Conservation (phyloP, 2,329 filamentous ascomycete species). For the Orbilia ellipsospora region DNA sequence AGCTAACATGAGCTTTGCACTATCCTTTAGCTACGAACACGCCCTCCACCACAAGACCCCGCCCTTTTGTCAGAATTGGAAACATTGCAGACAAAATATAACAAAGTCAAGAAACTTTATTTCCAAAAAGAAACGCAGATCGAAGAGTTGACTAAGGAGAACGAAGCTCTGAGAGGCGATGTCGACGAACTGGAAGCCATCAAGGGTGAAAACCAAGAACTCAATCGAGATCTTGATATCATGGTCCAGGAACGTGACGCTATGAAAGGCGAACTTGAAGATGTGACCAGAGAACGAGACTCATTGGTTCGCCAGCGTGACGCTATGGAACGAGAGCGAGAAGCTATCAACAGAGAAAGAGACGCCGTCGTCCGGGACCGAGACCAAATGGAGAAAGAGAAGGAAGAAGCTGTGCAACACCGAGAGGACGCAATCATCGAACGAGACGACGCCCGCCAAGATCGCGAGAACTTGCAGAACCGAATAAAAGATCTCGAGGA, state of each 20-base stretch:
- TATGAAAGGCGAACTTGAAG: slow-evolving; percentile 18
- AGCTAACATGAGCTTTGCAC: too few species aligned
- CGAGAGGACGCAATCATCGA: slow-evolving; percentile 38
- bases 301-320: slow-evolving; percentile 33
- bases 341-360: slow-evolving; percentile 21
- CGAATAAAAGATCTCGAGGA: slow-evolving; percentile 51
- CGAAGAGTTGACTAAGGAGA: slow-evolving; percentile 47
- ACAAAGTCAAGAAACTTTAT: slow-evolving; percentile 55
- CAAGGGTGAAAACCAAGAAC: slow-evolving; percentile 31
- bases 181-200: slow-evolving; percentile 39
- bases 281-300: slow-evolving; percentile 30
- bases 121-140: slow-evolving; percentile 53
- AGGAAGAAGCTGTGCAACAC: slow-evolving; percentile 23
- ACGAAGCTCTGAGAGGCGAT: slow-evolving; percentile 32
- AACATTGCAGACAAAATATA: slow-evolving; percentile 51
- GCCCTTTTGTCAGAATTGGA: slow-evolving; percentile 41
- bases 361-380: slow-evolving; percentile 19
- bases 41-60: slow-evolving; percentile 44
- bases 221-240: slow-evolving; percentile 50
- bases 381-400: slow-evolving; percentile 25
- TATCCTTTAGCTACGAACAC: slow-evolving; percentile 23
- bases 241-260: slow-evolving; percentile 47
- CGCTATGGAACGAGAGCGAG: slow-evolving; percentile 29
- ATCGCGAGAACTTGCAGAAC: slow-evolving; percentile 45
- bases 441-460: slow-evolving; percentile 44